Evolutionary conservation across 371 early-diverging fungal genomes (phyloP).

Genomic region (Mucor irregularis): DNA sequence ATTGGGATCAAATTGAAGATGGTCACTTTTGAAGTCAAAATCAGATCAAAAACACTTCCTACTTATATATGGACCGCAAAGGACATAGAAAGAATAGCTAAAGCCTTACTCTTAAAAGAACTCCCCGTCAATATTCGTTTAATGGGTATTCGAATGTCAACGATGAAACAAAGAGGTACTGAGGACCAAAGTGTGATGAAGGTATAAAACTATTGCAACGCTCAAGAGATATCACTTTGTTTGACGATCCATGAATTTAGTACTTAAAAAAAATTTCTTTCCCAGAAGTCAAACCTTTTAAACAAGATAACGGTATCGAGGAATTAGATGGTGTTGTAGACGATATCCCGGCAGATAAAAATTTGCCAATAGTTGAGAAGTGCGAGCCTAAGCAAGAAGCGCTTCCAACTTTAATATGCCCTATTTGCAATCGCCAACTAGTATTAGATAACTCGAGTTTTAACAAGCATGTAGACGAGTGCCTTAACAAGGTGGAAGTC

Average conservation of each 20-base stretch:
- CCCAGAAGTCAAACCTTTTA: neutral
- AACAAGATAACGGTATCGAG: no score
- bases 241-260: neutral
- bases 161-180: slow-evolving; percentile 23
- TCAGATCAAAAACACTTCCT: slow-evolving; percentile 43
- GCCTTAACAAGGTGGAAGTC: slow-evolving; percentile 37
- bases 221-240: no score
- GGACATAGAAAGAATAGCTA: slow-evolving; percentile 41
- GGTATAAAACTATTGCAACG: slow-evolving; percentile 17
- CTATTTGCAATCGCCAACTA: slow-evolving; percentile 36
- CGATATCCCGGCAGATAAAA: neutral
- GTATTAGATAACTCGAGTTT: slow-evolving; percentile 30
- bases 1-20: slow-evolving; percentile 45
- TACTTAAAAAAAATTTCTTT: slow-evolving; percentile 16
- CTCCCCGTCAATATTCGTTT: slow-evolving; percentile 43
- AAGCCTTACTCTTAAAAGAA: slow-evolving; percentile 36
- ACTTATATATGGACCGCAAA: slow-evolving; percentile 28
- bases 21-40: slow-evolving; percentile 37
- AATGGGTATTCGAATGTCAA: slow-evolving; percentile 47
- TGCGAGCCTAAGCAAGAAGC: no score
- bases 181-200: slow-evolving; percentile 36
- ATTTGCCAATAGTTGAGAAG: no score
- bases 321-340: neutral
- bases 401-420: slow-evolving; percentile 21
- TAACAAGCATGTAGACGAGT: slow-evolving; percentile 45